These are phyloP conservation scores for Asterophora parasitica DNA, from an alignment of 768 basidiomycete genomes.

Conservation along the genomic window DNA sequence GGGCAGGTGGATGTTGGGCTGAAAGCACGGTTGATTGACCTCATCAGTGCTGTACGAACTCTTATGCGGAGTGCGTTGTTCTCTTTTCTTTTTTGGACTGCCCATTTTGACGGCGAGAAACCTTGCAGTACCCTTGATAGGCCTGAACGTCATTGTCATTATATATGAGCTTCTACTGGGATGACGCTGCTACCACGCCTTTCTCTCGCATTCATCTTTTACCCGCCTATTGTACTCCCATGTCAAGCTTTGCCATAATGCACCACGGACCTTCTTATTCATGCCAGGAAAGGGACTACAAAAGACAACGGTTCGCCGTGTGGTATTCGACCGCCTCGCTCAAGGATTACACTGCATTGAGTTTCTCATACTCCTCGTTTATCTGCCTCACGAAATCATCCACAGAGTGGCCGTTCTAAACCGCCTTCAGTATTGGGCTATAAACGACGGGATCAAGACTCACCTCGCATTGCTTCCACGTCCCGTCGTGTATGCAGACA, in stretches of 20 bases:
- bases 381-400: slow-evolving; percentile 77
- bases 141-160: slow-evolving; percentile 81
- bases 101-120: not conserved
- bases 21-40: slow-evolving; percentile 83
- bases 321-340: not conserved
- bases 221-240: not conserved
- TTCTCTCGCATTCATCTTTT: not conserved
- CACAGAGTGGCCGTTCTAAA: slow-evolving; percentile 67
- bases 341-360: slow-evolving; percentile 38
- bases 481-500: slow-evolving; percentile 72
- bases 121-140: slow-evolving; percentile 82
- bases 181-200: slow-evolving; percentile 17
- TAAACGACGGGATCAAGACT: slow-evolving; percentile 7
- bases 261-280: not conserved
- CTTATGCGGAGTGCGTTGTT: slow-evolving; percentile 88
- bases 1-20: slow-evolving; percentile 60
- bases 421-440: slow-evolving; percentile 3
- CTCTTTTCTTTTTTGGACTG: slow-evolving; percentile 10
- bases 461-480: slow-evolving; percentile 80
- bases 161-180: slow-evolving; percentile 77
- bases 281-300: not conserved
- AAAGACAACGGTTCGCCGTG: not conserved
- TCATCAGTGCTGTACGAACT: slow-evolving; percentile 93
- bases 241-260: slow-evolving; percentile 9
- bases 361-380: slow-evolving; percentile 60